These are phyloP conservation scores for Anisodus tanguticus DNA, from an alignment of 257 asterid genomes.

Conservation along the genomic window DNA sequence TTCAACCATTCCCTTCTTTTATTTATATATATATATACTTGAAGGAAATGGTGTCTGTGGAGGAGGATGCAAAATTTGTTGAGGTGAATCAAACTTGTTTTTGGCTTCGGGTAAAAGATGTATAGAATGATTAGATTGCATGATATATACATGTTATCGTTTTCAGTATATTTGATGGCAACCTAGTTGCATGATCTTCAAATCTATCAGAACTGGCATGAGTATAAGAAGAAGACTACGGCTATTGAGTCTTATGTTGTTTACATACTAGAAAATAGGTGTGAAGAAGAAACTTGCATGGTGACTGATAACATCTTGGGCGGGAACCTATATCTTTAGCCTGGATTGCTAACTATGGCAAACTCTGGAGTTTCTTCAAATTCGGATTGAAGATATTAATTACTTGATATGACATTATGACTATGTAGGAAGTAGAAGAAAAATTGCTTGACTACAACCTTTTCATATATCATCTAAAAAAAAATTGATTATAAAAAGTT, in stretches of 20 bases:
- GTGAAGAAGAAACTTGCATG: not conserved
- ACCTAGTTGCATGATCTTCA: conserved; percentile 8
- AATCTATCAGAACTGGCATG: not conserved
- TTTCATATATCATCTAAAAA: not conserved
- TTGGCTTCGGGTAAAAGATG: not conserved
- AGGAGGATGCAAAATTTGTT: not conserved
- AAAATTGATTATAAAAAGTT: not conserved
- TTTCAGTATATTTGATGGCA: not conserved
- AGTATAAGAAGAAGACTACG: not conserved
- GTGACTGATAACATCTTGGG: too few relatives aligned
- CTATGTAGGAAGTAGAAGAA: not conserved
- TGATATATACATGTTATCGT: not conserved
- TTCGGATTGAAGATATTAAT: not conserved
- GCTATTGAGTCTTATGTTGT: not conserved
- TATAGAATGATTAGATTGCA: conserved; percentile 17
- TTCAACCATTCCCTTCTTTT: not conserved
- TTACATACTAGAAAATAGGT: not conserved
- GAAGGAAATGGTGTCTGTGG: not conserved
- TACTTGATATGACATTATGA: not conserved
- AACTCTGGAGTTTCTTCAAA: not conserved
- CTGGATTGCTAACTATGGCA: not conserved
- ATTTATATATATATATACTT: not conserved
- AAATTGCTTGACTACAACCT: not conserved
- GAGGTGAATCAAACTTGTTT: not conserved
- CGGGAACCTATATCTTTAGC: too few relatives aligned